These are phyloP conservation scores for Endothia cerciana DNA, from an alignment of 2,329 filamentous ascomycete genomes.

Conservation along the genomic window DNA sequence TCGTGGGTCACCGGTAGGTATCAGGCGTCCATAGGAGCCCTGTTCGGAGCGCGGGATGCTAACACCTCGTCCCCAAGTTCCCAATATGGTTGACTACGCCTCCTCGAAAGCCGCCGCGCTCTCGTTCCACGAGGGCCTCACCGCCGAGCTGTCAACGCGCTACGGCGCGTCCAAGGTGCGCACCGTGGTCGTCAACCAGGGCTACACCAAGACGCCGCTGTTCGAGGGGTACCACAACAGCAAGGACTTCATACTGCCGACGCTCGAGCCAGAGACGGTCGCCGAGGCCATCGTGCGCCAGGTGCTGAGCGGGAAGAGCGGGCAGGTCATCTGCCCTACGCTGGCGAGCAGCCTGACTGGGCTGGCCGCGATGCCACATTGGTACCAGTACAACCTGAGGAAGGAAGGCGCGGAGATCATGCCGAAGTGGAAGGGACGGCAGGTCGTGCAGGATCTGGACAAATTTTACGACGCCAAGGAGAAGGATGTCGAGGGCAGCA, in stretches of 20 bases:
- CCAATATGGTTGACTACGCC: slow-evolving; percentile 70
- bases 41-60: neutral
- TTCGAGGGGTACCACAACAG: slow-evolving; percentile 60
- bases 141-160: slow-evolving; percentile 58
- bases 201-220: slow-evolving; percentile 64
- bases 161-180: slow-evolving; percentile 68
- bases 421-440: slow-evolving; percentile 49
- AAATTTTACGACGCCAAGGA: slow-evolving; percentile 42
- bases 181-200: slow-evolving; percentile 68
- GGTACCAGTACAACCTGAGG: slow-evolving; percentile 61
- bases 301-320: slow-evolving; percentile 60
- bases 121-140: slow-evolving; percentile 69
- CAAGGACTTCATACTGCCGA: slow-evolving; percentile 54
- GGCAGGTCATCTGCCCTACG: slow-evolving; percentile 59
- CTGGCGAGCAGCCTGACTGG: slow-evolving; percentile 46
- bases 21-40: neutral
- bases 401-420: slow-evolving; percentile 47
- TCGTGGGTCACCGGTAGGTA: slow-evolving; percentile 54
- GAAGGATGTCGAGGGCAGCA: slow-evolving; percentile 39
- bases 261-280: slow-evolving; percentile 64
- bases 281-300: slow-evolving; percentile 65
- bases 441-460: slow-evolving; percentile 52
- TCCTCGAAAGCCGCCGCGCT: slow-evolving; percentile 68
- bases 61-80: slow-evolving; percentile 41
- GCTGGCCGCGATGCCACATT: slow-evolving; percentile 61